Base-by-base conservation (phyloP, 2,329 filamentous ascomycete species). In the Albifimbria verrucaria region DNA sequence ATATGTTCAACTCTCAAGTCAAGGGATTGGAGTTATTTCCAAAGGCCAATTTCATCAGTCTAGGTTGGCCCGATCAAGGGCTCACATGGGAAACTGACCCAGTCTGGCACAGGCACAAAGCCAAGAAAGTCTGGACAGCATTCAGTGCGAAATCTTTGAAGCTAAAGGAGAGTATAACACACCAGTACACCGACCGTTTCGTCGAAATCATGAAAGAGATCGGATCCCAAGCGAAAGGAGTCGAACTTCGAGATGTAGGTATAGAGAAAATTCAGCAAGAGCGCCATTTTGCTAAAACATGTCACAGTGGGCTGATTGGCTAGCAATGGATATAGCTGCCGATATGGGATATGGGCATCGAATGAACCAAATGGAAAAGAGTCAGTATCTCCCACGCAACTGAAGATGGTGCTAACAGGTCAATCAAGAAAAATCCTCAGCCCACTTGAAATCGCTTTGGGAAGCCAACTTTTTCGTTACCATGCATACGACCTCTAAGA, bases 121-220 rank as follows among this genome's bases (percentile, higher is more conserved):
- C 25, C 17, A 48, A 48, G 25, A 28, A 20, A 20, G 23, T 48
- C 11, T 26, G 25, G 46, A 25, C 46, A 3, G 46, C 46, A 20
- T 48, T 48, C 20, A 48, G 46, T 20, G 46, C 46, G 7, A 48
- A 48, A 20, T 48, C 46, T 20, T 18, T 48, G 10, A 48, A 48
- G 18, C 12, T 10, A 12, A 48, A 48, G 21, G 46, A 48, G 46
- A 26, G 23, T 10, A 21, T 32, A 4, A 32, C 22, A 6, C 46
- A 48, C 18, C 25, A 36, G 24, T 48, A 48, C 46, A 48, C 36
- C 17, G 46, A 48, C 18, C 10, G n/a, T 7, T 48, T 48, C 36
- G 18, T 48, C 3, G 25, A 48, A 20, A 48, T 28, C n/a, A 48
- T 48, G 46, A 48, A 36, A 26, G n/a, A 48, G 15, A 10, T 32